Conservation (phyloP, 176 grass and related monocot species). For the Triticum aestivum region DNA sequence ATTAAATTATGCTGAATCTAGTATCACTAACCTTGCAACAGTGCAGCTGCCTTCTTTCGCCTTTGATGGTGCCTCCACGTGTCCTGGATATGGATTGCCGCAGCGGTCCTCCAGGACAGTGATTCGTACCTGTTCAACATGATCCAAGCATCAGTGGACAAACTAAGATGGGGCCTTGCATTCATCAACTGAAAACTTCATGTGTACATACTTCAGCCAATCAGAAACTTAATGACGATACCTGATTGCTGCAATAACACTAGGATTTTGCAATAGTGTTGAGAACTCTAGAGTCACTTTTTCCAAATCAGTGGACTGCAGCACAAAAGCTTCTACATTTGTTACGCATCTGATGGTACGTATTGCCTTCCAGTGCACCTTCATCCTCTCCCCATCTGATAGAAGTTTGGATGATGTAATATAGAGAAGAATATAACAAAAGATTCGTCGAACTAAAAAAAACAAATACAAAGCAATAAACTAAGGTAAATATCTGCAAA, state of each 20-base stretch:
- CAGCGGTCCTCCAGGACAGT: slow-evolving; percentile 68
- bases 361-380: slow-evolving; percentile 41
- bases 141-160: background rate
- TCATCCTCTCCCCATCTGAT: background rate
- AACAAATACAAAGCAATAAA: background rate
- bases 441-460: background rate
- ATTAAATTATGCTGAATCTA: too few relatives aligned
- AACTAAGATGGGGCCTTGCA: background rate
- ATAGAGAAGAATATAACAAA: background rate
- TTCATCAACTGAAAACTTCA: background rate
- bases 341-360: slow-evolving; percentile 77
- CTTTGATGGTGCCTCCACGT: slow-evolving; percentile 74
- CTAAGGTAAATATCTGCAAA: background rate
- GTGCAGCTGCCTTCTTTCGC: slow-evolving; percentile 41
- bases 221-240: background rate
- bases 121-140: slow-evolving; percentile 62
- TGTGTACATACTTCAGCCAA: too few relatives aligned
- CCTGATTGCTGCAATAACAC: slow-evolving; percentile 60
- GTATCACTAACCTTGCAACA: slow-evolving; percentile 8
- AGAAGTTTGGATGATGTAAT: background rate
- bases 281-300: slow-evolving; percentile 61
- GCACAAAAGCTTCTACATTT: slow-evolving; percentile 85
- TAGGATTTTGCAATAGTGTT: slow-evolving; percentile 71
- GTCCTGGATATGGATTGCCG: slow-evolving; percentile 66
- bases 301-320: slow-evolving; percentile 72